phyloP scores from a whole-genome alignment of 129 eudicot genomes.

The Rutidosis leptorrhynchoides region DNA sequence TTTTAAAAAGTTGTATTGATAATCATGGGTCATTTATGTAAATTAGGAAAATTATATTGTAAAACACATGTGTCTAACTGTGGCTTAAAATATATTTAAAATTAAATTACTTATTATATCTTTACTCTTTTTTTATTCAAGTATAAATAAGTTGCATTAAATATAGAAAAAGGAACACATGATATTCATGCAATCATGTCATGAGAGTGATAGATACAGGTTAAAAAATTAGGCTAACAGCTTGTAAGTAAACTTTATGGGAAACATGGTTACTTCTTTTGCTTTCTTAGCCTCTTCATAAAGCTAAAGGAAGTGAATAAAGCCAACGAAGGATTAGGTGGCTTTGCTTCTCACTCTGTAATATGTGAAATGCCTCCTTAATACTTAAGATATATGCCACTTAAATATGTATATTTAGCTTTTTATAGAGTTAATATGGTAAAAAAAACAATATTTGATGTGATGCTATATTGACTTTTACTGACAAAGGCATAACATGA shows the following conservation, averaged over 20 bases:
- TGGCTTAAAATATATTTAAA: too few relatives aligned
- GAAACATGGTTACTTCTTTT: slow-evolving; percentile 21
- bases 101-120: too few relatives aligned
- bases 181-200: slow-evolving; percentile 1
- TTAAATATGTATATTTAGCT: too few relatives aligned
- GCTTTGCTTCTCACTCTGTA: not conserved
- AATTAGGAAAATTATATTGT: not conserved
- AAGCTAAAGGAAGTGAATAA: slow-evolving; percentile 23
- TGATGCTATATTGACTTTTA: not conserved
- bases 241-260: slow-evolving; percentile 14
- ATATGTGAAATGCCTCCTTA: not conserved
- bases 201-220: slow-evolving; percentile 7
- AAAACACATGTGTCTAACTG: too few relatives aligned
- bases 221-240: not conserved
- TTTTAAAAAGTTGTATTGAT: not conserved
- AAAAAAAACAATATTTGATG: not conserved
- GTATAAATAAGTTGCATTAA: not conserved
- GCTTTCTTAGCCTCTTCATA: slow-evolving; percentile 28
- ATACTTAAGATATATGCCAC: too few relatives aligned
- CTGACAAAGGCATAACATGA: not conserved
- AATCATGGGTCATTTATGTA: not conserved
- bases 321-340: slow-evolving; percentile 3
- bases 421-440: too few relatives aligned
- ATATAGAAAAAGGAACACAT: slow-evolving; percentile 14
- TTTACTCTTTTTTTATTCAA: too few relatives aligned